Conservation (phyloP, 768 basidiomycete species). For the Butyriboletus loyo region DNA sequence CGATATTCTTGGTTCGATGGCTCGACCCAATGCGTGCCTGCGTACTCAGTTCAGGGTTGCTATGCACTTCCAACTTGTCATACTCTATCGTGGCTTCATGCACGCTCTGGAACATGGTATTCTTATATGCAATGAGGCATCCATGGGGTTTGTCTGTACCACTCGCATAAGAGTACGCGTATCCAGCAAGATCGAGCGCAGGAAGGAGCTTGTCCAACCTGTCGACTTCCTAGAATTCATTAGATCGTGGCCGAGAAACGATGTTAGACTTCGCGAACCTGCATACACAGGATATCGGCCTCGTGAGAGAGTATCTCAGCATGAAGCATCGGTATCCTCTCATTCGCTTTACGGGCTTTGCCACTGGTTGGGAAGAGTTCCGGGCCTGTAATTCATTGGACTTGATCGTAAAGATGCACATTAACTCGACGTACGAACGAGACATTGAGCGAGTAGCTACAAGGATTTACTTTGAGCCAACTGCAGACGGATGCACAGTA, state of each 20-base stretch:
- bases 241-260: not conserved
- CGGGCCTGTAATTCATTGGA: constrained; percentile 47
- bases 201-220: constrained; percentile 71
- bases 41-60: constrained; percentile 31
- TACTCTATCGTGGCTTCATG: constrained; percentile 56
- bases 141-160: constrained; percentile 83
- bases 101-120: constrained; percentile 44
- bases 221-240: constrained; percentile 74
- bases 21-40: constrained; percentile 49
- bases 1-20: constrained; percentile 80
- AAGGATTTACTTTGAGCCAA: constrained; percentile 3
- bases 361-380: constrained; percentile 79
- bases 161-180: constrained; percentile 59
- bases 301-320: constrained; percentile 67
- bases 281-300: constrained; percentile 85
- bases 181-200: constrained; percentile 59
- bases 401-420: not conserved
- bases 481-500: not conserved
- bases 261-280: constrained; percentile 45
- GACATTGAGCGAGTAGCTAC: constrained; percentile 73
- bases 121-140: constrained; percentile 75
- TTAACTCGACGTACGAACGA: constrained; percentile 61
- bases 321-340: constrained; percentile 73
- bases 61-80: constrained; percentile 59
- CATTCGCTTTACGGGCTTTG: constrained; percentile 70